These are phyloP conservation scores for Plantago major DNA, from an alignment of 257 asterid species.

Conservation along the genomic window DNA sequence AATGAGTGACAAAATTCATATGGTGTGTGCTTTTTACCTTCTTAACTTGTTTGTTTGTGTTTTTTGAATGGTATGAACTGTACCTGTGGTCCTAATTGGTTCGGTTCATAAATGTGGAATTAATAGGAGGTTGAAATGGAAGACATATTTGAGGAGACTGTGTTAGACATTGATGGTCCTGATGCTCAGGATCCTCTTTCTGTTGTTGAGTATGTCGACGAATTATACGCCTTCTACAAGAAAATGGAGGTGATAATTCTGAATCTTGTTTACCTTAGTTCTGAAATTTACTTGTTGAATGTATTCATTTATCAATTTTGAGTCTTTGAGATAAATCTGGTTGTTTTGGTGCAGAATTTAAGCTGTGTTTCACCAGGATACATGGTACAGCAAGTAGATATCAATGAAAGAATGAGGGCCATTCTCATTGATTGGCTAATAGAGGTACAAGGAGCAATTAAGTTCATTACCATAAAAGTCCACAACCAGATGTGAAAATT, in stretches of 20 bases:
- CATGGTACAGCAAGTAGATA: conserved; percentile 72
- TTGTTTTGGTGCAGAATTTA: conserved; percentile 37
- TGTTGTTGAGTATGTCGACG: conserved; percentile 72
- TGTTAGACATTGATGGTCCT: conserved; percentile 59
- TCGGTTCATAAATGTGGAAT: too few species aligned
- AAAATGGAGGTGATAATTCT: conserved; percentile 57
- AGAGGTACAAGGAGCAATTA: conserved; percentile 45
- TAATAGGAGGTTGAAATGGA: conserved; percentile 87
- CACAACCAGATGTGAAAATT: background rate
- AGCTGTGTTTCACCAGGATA: conserved; percentile 80
- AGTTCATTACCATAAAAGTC: background rate
- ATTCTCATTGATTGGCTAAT: conserved; percentile 92
- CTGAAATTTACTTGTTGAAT: too few species aligned
- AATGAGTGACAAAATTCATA: conserved; percentile 37
- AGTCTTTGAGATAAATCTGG: too few species aligned
- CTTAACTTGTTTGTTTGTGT: background rate
- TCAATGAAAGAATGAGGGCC: conserved; percentile 81
- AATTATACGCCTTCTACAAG: conserved; percentile 66
- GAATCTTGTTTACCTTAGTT: background rate
- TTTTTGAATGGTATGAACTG: background rate
- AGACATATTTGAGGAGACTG: conserved; percentile 68
- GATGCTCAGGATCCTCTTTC: conserved; percentile 73
- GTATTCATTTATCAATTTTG: background rate
- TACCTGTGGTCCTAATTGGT: too few species aligned
- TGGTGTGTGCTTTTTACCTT: conserved; percentile 28